Evolutionary conservation across 305 asterid species (phyloP).

Genomic region (Fraxinus albicans): DNA sequence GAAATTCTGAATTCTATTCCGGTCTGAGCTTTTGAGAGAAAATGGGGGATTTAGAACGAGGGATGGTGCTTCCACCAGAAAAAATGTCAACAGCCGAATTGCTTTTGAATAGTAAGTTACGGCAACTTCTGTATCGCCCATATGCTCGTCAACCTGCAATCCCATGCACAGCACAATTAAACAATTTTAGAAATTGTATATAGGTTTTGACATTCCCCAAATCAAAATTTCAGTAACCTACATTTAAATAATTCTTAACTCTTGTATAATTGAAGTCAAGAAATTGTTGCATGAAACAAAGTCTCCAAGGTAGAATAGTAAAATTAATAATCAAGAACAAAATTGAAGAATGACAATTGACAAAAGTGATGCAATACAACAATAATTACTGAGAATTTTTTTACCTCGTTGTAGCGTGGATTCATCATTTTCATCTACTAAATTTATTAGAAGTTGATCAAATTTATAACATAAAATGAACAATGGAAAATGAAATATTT

Average conservation of each 20-base stretch:
- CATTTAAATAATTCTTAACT: not conserved
- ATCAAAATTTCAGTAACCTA: not conserved
- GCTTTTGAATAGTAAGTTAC: conserved; percentile 66
- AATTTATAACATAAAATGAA: not conserved
- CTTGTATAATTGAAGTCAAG: not conserved
- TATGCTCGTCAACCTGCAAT: conserved; percentile 41
- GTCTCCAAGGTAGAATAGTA: too few species aligned
- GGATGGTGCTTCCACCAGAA: conserved; percentile 76
- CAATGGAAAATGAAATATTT: not conserved
- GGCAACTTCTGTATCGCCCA: conserved; percentile 62
- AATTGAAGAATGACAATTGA: not conserved
- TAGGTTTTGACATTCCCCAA: not conserved
- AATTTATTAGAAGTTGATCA: not conserved
- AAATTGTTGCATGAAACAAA: not conserved
- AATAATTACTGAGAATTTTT: too few species aligned
- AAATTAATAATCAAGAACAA: too few species aligned
- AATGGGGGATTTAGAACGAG: conserved; percentile 86
- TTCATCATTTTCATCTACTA: not conserved
- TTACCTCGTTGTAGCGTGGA: not conserved
- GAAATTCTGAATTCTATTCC: conserved; percentile 68
- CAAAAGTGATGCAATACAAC: not conserved
- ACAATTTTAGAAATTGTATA: not conserved
- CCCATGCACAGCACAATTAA: not conserved
- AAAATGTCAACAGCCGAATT: conserved; percentile 50
- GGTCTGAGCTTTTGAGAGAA: conserved; percentile 70